Conservation (phyloP, 768 basidiomycete genomes). For the Termitomyces sp. region DNA sequence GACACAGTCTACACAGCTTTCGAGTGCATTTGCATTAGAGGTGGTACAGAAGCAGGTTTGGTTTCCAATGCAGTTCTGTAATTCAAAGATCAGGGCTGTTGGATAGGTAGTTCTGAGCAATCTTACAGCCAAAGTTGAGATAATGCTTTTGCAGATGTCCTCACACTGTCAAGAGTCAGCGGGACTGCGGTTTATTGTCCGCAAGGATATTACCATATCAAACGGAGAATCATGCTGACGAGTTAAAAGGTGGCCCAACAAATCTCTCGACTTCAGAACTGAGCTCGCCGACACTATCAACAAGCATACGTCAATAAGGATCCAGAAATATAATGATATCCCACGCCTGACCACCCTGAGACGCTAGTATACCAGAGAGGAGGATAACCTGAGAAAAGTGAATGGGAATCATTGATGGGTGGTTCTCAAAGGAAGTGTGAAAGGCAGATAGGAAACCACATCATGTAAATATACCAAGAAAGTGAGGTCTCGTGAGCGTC, state of each 20-base stretch:
- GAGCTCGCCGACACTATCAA: neutral
- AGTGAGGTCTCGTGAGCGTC: neutral
- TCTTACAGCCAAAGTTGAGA: neutral
- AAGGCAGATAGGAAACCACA: neutral
- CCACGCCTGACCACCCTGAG: neutral
- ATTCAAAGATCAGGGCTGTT: neutral
- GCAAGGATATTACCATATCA: neutral
- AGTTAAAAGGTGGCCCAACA: neutral
- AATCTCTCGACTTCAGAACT: neutral
- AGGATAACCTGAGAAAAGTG: neutral
- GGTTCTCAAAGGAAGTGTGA: neutral
- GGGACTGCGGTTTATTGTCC: slow-evolving; percentile 7
- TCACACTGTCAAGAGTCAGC: slow-evolving; percentile 3
- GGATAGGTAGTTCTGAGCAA: neutral
- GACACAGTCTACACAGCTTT: slow-evolving; percentile 27
- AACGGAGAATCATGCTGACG: neutral
- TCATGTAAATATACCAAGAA: neutral
- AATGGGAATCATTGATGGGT: neutral
- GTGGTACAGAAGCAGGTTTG: slow-evolving; percentile 21
- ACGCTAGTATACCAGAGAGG: neutral
- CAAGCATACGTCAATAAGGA: neutral
- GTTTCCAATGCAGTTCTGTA: slow-evolving; percentile 19
- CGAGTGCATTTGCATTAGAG: slow-evolving; percentile 17
- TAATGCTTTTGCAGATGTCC: neutral
- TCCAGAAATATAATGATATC: too few relatives aligned